Evolutionary conservation across 805 yeast genomes (phyloP).

Genomic region (Candida piceae): DNA sequence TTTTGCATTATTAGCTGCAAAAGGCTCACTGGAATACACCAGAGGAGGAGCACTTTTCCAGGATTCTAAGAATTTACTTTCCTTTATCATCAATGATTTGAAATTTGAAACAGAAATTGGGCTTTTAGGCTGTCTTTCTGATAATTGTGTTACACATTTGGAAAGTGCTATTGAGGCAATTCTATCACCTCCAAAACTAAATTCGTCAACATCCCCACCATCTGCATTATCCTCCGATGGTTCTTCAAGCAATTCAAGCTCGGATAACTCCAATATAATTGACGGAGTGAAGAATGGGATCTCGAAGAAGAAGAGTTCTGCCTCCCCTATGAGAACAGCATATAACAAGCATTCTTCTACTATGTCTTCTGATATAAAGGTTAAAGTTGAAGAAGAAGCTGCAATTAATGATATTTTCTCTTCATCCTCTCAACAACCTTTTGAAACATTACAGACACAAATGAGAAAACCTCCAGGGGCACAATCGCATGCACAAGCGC

Average conservation of each 20-base stretch:
- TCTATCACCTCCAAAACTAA: slow-evolving; percentile 44
- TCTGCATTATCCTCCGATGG: not conserved
- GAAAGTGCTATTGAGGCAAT: slow-evolving; percentile 59
- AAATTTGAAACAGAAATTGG: slow-evolving; percentile 46
- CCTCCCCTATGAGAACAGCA: slow-evolving; percentile 20
- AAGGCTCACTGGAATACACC: slow-evolving; percentile 75
- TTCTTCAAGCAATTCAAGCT: not conserved
- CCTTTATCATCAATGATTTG: slow-evolving; percentile 44
- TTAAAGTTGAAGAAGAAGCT: slow-evolving; percentile 18
- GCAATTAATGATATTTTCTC: slow-evolving; percentile 32
- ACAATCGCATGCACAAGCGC: slow-evolving; percentile 5
- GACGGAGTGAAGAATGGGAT: slow-evolving; percentile 16
- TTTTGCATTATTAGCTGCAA: slow-evolving; percentile 59
- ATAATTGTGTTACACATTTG: slow-evolving; percentile 48
- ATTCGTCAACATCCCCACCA: slow-evolving; percentile 5
- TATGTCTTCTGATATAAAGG: slow-evolving; percentile 1
- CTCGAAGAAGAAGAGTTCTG: slow-evolving; percentile 13
- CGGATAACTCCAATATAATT: not conserved
- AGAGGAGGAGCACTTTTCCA: slow-evolving; percentile 78
- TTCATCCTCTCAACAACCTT: slow-evolving; percentile 10
- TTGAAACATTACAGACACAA: slow-evolving; percentile 20
- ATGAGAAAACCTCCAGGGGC: slow-evolving; percentile 17
- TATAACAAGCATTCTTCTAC: not conserved
- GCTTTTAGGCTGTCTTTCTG: slow-evolving; percentile 58
- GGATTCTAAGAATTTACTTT: slow-evolving; percentile 56